Percentiles rank a stretch among this genome's conserved stretches.
These are phyloP conservation scores for Sindora glabra DNA, from an alignment of 306 rosid species.

Conservation along the genomic window DNA sequence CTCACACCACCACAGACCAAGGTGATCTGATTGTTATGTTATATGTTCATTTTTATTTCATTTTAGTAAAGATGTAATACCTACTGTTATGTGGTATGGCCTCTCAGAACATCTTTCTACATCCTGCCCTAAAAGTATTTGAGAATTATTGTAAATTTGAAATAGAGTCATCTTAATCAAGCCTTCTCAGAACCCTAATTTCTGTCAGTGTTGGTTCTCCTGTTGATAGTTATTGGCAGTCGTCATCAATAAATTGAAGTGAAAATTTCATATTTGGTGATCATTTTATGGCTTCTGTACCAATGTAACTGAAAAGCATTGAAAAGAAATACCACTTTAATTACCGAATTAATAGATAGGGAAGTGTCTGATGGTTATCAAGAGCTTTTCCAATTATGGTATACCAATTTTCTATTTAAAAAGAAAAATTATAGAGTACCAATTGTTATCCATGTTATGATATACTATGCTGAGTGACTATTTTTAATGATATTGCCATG, in stretches of 20 bases:
- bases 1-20: conserved; percentile 91
- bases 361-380: neutral
- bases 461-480: neutral
- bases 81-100: neutral
- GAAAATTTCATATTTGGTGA: too few species aligned
- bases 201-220: too few species aligned
- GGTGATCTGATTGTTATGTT: conserved; percentile 24
- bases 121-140: too few species aligned
- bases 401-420: too few species aligned
- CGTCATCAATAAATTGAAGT: too few species aligned
- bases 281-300: neutral
- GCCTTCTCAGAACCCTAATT: too few species aligned
- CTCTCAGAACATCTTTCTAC: neutral
- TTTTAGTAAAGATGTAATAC: too few species aligned
- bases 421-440: too few species aligned
- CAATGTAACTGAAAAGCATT: neutral
- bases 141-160: too few species aligned
- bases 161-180: too few species aligned
- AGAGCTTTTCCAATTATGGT: neutral
- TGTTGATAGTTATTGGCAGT: too few species aligned
- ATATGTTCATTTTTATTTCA: neutral
- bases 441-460: neutral
- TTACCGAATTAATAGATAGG: neutral
- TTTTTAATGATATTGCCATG: conserved; percentile 6
- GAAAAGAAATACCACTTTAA: neutral